phyloP scores from a whole-genome alignment of 176 grass and related monocot species.

The Eleusine indica region DNA sequence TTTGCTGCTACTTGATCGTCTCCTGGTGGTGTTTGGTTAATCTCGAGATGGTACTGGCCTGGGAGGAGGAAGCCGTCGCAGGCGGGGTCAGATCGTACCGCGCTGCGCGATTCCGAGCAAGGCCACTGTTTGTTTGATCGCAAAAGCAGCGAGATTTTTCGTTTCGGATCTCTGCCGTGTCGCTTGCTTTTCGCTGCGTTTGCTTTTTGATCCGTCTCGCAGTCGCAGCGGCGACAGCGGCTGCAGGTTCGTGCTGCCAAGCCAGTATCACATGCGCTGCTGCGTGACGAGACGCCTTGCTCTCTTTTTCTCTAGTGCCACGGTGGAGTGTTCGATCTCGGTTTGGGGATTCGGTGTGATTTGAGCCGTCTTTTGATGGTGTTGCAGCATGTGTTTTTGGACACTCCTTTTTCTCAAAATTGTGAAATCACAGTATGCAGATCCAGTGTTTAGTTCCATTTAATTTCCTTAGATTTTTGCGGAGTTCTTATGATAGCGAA shows the following conservation, averaged over 20 bases:
- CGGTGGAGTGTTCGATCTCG: neutral
- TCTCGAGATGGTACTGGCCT: neutral
- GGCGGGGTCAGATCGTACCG: slow-evolving; percentile 12
- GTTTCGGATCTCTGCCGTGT: neutral
- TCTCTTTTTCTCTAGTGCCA: neutral
- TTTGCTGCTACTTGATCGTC: neutral
- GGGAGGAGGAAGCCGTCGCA: slow-evolving; percentile 26
- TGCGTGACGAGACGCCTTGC: neutral
- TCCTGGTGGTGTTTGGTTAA: neutral
- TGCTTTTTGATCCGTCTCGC: slow-evolving; percentile 3
- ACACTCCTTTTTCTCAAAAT: neutral
- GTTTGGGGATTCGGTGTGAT: neutral
- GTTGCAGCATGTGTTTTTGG: neutral
- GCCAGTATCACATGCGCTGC: slow-evolving; percentile 23
- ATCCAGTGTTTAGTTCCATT: neutral
- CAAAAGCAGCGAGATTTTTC: slow-evolving; percentile 22
- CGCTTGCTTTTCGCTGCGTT: slow-evolving; percentile 16
- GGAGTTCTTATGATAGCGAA: neutral
- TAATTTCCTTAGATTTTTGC: neutral
- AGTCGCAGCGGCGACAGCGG: neutral
- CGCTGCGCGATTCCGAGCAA: slow-evolving; percentile 9
- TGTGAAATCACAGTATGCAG: neutral
- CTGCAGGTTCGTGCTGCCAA: neutral
- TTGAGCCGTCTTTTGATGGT: neutral
- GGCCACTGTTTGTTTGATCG: neutral